Percentiles rank a stretch among this genome's conserved stretches.
Conservation (phyloP, 192 early-diverging fungal species). For the Coemansia biformis region DNA sequence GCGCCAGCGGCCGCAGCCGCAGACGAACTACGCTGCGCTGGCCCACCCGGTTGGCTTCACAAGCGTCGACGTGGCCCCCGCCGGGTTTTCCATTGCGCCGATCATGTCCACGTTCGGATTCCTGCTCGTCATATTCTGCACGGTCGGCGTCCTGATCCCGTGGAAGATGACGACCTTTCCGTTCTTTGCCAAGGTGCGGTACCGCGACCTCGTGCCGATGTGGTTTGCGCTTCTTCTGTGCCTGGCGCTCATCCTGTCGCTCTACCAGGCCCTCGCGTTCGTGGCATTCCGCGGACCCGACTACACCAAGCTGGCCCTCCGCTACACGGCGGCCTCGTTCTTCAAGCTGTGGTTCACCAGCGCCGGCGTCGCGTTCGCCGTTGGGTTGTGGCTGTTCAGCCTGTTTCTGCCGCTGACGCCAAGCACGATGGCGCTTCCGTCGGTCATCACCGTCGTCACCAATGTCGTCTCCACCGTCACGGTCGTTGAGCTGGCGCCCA, state of each 20-base stretch:
- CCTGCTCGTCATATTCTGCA: slow-evolving; percentile 12
- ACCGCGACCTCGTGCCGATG: slow-evolving; percentile 33
- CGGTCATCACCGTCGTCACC: slow-evolving; percentile 34
- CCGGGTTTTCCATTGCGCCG: slow-evolving; percentile 21
- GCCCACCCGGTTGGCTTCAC: slow-evolving; percentile 25
- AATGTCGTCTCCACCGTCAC: slow-evolving; percentile 50
- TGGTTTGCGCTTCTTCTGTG: slow-evolving; percentile 29
- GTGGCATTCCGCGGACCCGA: slow-evolving; percentile 33
- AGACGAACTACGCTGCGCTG: slow-evolving; percentile 14
- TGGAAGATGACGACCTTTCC: slow-evolving; percentile 39
- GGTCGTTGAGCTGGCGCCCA: slow-evolving; percentile 48
- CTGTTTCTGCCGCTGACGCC: slow-evolving; percentile 37
- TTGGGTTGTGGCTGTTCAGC: slow-evolving; percentile 34
- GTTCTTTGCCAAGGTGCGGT: slow-evolving; percentile 28
- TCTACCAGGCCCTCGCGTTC: slow-evolving; percentile 35
- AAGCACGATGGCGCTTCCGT: slow-evolving; percentile 23
- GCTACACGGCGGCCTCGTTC: slow-evolving; percentile 31
- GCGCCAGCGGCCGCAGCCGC: neutral
- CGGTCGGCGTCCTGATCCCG: slow-evolving; percentile 30
- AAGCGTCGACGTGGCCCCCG: slow-evolving; percentile 21
- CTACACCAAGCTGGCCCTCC: slow-evolving; percentile 22
- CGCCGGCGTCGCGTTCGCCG: slow-evolving; percentile 14
- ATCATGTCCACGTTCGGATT: slow-evolving; percentile 32
- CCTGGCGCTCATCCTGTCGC: slow-evolving; percentile 20
- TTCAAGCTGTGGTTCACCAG: slow-evolving; percentile 45